Evolutionary conservation across 2,329 filamentous ascomycete genomes (phyloP).

Genomic region (Dothiorella sarmentorum): DNA sequence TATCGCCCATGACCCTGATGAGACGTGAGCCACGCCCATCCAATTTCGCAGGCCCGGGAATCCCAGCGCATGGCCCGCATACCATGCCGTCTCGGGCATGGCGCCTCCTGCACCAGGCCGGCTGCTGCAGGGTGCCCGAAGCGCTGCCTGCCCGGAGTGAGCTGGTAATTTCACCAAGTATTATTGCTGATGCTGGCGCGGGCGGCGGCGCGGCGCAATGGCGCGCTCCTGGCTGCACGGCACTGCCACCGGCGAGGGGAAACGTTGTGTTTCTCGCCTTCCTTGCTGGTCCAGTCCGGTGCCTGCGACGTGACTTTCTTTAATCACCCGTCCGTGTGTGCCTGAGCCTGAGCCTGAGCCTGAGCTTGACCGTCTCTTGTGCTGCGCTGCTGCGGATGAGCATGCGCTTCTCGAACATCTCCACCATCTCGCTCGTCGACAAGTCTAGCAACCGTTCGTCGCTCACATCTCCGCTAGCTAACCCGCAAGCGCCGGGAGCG

Average conservation of each 20-base stretch:
- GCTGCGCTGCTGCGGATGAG: neutral
- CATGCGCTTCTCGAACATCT: neutral
- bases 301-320: conserved; percentile 14
- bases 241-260: conserved; percentile 14
- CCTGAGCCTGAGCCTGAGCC: neutral
- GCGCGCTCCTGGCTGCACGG: conserved; percentile 6
- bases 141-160: conserved; percentile 10
- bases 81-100: neutral
- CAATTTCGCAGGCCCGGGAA: conserved; percentile 12
- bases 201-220: neutral
- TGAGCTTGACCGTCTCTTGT: too few relatives aligned
- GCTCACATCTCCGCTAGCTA: neutral
- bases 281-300: conserved; percentile 15
- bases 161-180: conserved; percentile 2
- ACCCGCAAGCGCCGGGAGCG: conserved; percentile 15
- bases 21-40: conserved; percentile 13
- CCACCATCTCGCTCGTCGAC: neutral
- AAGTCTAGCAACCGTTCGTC: neutral
- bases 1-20: conserved; percentile 14
- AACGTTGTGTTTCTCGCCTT: conserved; percentile 16
- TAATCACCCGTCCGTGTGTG: too few relatives aligned
- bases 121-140: conserved; percentile 9
- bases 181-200: conserved; percentile 11
- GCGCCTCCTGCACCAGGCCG: neutral
- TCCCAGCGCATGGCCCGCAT: conserved; percentile 9